Evolutionary conservation across 805 yeast species (phyloP), one percentile per base, ranked within the genome.

Genomic region (Wickerhamomyces xylosicus): DNA sequence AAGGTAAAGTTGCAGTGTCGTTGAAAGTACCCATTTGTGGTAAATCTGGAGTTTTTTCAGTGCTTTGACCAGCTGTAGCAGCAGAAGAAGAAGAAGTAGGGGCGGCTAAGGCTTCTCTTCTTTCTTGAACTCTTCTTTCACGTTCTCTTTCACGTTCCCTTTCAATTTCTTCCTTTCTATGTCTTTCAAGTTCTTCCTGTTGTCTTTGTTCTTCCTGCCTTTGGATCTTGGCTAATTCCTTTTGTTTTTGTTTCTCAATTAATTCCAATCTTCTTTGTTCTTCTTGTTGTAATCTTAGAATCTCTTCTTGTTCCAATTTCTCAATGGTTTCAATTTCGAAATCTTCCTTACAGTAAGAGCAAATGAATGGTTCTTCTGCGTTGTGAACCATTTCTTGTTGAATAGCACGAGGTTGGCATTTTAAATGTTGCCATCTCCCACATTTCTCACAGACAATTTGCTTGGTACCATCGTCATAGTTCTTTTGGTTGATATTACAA

Each of bases 401-500:
- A 25, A 47, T 47, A 3, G 42, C 27, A 36, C 56, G 50, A 20
- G 50, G 50, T 42, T 62, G 67, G 41, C 66, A 62, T 33, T 53
- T 56, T 35, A 49, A 44, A 45, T 62, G 67, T 42, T 61, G 64
- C 67, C 67, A 62, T 46, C 60, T 55, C 15, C 44, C 46, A 44
- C 67, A 62, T 40, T 58, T 57, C 33, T 54, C 60, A 47, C 67
- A 62, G 25, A 49, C 52, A 7, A 61, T 49, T 49, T 60, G 41
- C 38, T 54, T 58, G 14, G 48, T 47, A 14, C 65, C 66, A 45
- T 61, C 66, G 41, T 62, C 67, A 37, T 48, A 59, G 38, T 62
- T 57, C 31, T 52, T 47, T 33, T 53, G 54, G 41, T 55, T 53
- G 20, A 56, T 47, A n/a, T 64, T 65, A 52, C 66, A 62, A 22